Evolutionary conservation across 2,329 filamentous ascomycete species (phyloP), one percentile per base, ranked within the genome.

Genomic region (Dactylellina drechsleri): DNA sequence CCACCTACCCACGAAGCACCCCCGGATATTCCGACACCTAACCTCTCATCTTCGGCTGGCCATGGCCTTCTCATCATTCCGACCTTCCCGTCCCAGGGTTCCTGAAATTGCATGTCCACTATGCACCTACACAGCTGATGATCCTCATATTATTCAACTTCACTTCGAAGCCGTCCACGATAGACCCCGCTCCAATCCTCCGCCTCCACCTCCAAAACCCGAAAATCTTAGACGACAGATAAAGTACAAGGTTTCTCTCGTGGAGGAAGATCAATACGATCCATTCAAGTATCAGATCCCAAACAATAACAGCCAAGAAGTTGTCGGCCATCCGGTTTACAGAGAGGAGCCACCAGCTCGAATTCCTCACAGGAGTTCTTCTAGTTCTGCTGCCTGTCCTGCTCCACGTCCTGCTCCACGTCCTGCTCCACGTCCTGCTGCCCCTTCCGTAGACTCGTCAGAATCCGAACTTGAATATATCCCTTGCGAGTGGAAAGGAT

Each of bases 251-350:
- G 23, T 36, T 18, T 40, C 53, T n/a, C 12, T 47, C 10, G n/a
- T 45, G 18, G 70, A 59, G 26, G 64, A 74, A 8, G 62, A 74
- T 41, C 41, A 50, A 1, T 74, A 74, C 56, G 36, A 74, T 43
- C 70, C 70, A 4, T 74, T 74, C 52, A 62, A 64, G 40, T 74
- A 74, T 18, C 70, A 67, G 43, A 16, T 74, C 16, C 70, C 62
- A 2, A 74, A 74, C 49, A 74, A 61, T 45, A 64, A 67, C 49
- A 74, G 62, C 45, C 62, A 64, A 7, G 70, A 74, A 57, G 45
- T 74, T 15, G 52, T 74, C 3, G 70, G 70, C 43, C 23, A 53
- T n/a, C 68, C 68, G 18, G 60, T 65, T 36, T 36, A 4, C 66
- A 58, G 40, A 43, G 60, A 60, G 12, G 16, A 8, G 47, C 18